Evolutionary conservation across 306 rosid species (phyloP).

Genomic region (Cicer arietinum): DNA sequence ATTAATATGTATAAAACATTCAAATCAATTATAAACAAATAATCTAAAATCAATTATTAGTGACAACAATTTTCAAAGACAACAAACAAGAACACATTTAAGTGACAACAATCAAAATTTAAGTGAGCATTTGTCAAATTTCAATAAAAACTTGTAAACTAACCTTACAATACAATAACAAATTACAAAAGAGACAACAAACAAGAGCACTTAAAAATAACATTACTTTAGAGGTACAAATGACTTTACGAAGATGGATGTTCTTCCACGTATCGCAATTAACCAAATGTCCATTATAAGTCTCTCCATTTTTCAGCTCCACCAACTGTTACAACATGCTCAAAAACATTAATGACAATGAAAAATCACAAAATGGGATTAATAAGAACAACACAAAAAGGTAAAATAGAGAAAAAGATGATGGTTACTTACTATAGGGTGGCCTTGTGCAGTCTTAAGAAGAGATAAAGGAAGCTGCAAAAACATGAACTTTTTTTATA

Average conservation of each 20-base stretch:
- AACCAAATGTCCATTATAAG: constrained; percentile 97
- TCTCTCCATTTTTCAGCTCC: constrained; percentile 84
- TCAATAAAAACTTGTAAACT: background rate
- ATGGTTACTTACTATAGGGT: constrained; percentile 76
- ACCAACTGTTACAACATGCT: constrained; percentile 67
- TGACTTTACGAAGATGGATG: constrained; percentile 98
- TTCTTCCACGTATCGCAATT: constrained; percentile 99
- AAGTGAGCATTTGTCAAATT: too few relatives aligned
- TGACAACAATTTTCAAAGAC: too few relatives aligned
- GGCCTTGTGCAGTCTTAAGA: constrained; percentile 94
- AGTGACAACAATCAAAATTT: background rate
- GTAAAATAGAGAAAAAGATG: background rate
- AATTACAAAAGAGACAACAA: background rate
- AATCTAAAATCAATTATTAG: too few relatives aligned
- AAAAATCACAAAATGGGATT: constrained; percentile 12
- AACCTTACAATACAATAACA: background rate
- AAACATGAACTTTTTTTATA: background rate
- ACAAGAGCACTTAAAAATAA: background rate
- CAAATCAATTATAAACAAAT: too few relatives aligned
- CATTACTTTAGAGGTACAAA: constrained; percentile 89
- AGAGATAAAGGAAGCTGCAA: constrained; percentile 74
- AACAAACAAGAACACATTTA: too few relatives aligned
- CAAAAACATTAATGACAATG: background rate
- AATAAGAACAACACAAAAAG: background rate
- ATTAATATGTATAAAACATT: too few relatives aligned